These are phyloP conservation scores for Talaromyces adpressus DNA, from an alignment of 495 filamentous ascomycete species.

Conservation along the genomic window DNA sequence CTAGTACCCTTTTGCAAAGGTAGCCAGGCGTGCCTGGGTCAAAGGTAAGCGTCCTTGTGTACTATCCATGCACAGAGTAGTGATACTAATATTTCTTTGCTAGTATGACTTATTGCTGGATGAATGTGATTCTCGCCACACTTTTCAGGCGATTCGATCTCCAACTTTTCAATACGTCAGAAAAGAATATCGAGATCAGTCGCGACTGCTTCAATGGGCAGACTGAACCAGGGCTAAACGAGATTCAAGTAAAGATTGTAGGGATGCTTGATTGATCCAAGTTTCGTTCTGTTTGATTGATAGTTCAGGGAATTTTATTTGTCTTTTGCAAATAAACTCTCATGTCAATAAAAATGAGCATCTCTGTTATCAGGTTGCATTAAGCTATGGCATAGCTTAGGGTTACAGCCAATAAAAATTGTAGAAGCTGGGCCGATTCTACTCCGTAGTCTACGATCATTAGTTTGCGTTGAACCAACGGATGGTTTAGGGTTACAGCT, in stretches of 20 bases:
- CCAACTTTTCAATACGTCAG: constrained; percentile 19
- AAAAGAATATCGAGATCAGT: constrained; percentile 20
- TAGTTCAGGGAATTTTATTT: no score
- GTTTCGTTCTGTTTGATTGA: no score
- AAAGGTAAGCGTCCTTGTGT: constrained; percentile 23
- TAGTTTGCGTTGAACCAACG: no score
- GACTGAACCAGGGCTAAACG: constrained; percentile 14
- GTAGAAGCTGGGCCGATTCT: no score
- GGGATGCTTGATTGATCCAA: not conserved
- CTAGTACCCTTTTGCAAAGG: constrained; percentile 41
- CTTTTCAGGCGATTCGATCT: constrained; percentile 27
- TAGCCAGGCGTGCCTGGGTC: constrained; percentile 38
- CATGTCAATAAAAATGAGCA: no score
- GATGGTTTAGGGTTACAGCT: no score
- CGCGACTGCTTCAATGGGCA: constrained; percentile 25
- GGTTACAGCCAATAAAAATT: no score
- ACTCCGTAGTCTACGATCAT: no score
- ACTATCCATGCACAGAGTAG: not conserved
- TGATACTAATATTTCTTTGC: not conserved
- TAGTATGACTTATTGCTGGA: constrained; percentile 23
- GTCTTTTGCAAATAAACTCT: no score
- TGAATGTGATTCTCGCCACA: constrained; percentile 22
- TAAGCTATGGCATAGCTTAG: no score
- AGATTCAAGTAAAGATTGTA: constrained; percentile 19
- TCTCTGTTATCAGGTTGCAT: no score